A percentile compares a stretch with the other conserved stretches of the same genome.
Evolutionary conservation across 1,284 basidiomycete genomes (phyloP).

Genomic region (Puccinia coronata): DNA sequence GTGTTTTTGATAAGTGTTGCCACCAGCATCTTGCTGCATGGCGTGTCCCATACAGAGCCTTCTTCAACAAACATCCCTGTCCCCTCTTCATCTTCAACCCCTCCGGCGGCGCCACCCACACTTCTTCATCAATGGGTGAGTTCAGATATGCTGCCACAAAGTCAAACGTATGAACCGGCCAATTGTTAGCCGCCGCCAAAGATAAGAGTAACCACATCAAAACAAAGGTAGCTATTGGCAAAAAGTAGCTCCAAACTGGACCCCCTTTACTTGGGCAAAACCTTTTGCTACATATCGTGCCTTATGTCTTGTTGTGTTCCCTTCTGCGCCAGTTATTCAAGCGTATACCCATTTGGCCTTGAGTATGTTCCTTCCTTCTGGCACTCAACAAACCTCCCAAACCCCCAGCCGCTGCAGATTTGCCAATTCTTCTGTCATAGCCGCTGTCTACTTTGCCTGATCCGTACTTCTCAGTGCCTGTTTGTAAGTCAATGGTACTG

Average conservation of each 20-base stretch:
- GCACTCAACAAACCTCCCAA: background rate
- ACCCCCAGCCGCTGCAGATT: background rate
- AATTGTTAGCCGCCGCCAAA: too few relatives aligned
- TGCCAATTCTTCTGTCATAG: background rate
- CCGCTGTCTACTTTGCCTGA: background rate
- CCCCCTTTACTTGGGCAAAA: background rate
- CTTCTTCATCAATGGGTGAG: slow-evolving; percentile 15
- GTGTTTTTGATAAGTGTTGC: background rate
- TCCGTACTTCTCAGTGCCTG: background rate
- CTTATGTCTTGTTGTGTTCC: background rate
- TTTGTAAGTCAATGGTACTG: background rate
- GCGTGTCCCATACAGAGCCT: background rate
- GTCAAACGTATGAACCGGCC: too few relatives aligned
- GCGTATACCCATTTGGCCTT: background rate
- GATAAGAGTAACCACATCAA: too few relatives aligned
- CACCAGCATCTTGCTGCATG: slow-evolving; percentile 1
- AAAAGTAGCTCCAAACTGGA: background rate
- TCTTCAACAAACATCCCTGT: background rate
- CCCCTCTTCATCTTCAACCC: background rate
- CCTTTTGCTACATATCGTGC: too few relatives aligned
- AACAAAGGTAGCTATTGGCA: too few relatives aligned
- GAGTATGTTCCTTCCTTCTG: background rate
- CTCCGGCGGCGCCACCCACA: background rate
- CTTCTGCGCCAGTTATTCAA: background rate
- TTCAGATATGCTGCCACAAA: slow-evolving; percentile 17